Evolutionary conservation across 495 filamentous ascomycete species (phyloP).

Genomic region (Penicillium ucsense): DNA sequence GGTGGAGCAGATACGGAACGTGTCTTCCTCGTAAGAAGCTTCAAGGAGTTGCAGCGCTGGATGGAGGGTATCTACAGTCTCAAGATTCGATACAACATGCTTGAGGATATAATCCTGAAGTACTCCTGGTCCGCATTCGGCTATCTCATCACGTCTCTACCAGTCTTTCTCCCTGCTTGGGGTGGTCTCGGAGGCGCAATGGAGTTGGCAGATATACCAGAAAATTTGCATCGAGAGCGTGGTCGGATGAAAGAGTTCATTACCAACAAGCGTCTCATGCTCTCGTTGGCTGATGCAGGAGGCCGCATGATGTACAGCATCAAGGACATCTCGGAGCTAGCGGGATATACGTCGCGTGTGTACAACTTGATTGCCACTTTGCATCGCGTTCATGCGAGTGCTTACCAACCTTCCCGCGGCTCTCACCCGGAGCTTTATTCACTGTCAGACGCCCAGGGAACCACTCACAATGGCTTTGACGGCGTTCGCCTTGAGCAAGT

Average conservation of each 20-base stretch:
- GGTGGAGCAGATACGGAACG: slow-evolving; percentile 90
- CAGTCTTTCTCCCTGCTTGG: slow-evolving; percentile 92
- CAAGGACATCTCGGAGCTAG: slow-evolving; percentile 90
- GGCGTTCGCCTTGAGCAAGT: slow-evolving; percentile 91
- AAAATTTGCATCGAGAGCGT: slow-evolving; percentile 53
- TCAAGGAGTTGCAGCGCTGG: slow-evolving; percentile 80
- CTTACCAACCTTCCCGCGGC: slow-evolving; percentile 63
- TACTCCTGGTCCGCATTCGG: slow-evolving; percentile 98
- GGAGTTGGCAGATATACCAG: slow-evolving; percentile 44
- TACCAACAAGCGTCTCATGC: slow-evolving; percentile 97
- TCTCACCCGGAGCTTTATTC: slow-evolving; percentile 73
- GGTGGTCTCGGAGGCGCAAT: slow-evolving; percentile 66
- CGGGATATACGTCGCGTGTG: slow-evolving; percentile 91
- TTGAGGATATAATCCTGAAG: slow-evolving; percentile 96
- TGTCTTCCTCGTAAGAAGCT: slow-evolving; percentile 77
- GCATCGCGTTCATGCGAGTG: slow-evolving; percentile 83
- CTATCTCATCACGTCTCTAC: slow-evolving; percentile 84
- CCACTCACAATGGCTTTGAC: slow-evolving; percentile 85
- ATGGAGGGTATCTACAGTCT: slow-evolving; percentile 96
- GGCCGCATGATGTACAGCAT: slow-evolving; percentile 99
- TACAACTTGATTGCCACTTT: slow-evolving; percentile 92
- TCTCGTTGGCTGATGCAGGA: slow-evolving; percentile 92
- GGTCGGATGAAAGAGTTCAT: slow-evolving; percentile 98
- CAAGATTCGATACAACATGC: slow-evolving; percentile 96
- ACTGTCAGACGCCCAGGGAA: slow-evolving; percentile 83